Evolutionary conservation across 2,329 filamentous ascomycete genomes (phyloP).

Genomic region (Ceratocystis papillata): DNA sequence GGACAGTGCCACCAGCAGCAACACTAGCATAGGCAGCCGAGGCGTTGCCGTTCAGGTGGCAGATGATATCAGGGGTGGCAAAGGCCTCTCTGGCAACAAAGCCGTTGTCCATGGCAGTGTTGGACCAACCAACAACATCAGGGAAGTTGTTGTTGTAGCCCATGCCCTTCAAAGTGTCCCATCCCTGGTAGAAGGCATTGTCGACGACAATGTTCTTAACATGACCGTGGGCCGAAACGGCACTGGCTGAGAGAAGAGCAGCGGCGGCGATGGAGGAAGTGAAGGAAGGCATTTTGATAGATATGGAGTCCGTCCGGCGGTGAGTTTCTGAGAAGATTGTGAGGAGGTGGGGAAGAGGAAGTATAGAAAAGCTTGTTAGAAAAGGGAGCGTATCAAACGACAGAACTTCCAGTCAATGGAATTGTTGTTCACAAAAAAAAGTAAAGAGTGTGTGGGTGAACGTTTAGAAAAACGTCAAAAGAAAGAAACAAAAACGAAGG

Average conservation of each 20-base stretch:
- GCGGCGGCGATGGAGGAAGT: conserved; percentile 23
- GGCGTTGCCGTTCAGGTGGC: conserved; percentile 36
- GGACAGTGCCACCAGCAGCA: conserved; percentile 47
- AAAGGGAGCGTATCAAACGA: conserved; percentile 15
- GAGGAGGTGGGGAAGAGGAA: background rate
- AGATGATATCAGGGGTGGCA: conserved; percentile 37
- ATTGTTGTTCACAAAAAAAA: background rate
- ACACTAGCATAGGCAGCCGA: conserved; percentile 37
- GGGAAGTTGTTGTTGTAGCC: conserved; percentile 25
- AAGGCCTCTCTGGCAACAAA: conserved; percentile 38
- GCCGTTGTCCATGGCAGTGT: conserved; percentile 34
- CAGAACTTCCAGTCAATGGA: conserved; percentile 22
- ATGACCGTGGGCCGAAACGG: conserved; percentile 30
- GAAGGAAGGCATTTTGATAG: conserved; percentile 27
- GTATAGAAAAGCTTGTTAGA: background rate
- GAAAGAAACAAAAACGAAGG: conserved; percentile 1
- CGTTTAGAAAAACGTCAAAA: conserved; percentile 7
- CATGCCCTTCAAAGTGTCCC: conserved; percentile 28
- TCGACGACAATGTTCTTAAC: conserved; percentile 29
- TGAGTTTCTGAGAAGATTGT: conserved; percentile 22
- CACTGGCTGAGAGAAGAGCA: conserved; percentile 25
- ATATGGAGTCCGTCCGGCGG: conserved; percentile 23
- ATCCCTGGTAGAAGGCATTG: conserved; percentile 31
- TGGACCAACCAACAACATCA: conserved; percentile 31
- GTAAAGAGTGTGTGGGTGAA: background rate